Evolutionary conservation across 192 early-diverging fungal genomes (phyloP).

Genomic region (Globomyces pollinis-pini): DNA sequence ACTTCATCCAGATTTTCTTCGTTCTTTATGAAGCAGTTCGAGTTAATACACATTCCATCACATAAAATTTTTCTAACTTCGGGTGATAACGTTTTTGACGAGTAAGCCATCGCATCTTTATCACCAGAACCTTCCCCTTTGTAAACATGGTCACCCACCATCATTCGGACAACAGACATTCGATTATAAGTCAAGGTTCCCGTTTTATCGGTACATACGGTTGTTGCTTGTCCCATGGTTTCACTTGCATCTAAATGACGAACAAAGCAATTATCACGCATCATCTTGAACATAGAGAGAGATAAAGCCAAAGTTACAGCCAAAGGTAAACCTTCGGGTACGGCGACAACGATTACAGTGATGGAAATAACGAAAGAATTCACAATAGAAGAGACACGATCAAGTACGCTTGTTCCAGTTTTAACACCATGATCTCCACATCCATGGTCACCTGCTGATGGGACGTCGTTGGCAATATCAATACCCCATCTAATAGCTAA

Average conservation of each 20-base stretch:
- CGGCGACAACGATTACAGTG: constrained; percentile 56
- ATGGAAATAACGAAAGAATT: constrained; percentile 49
- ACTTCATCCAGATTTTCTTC: constrained; percentile 23
- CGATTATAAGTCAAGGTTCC: constrained; percentile 56
- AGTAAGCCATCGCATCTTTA: constrained; percentile 27
- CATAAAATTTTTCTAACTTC: constrained; percentile 25
- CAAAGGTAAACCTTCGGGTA: constrained; percentile 58
- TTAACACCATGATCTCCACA: constrained; percentile 11
- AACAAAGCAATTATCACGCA: constrained; percentile 56
- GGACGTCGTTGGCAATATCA: background rate
- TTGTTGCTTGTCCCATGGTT: constrained; percentile 58
- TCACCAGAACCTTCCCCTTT: constrained; percentile 52
- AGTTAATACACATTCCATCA: constrained; percentile 45
- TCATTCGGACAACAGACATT: constrained; percentile 50
- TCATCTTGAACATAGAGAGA: constrained; percentile 62
- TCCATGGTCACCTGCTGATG: background rate
- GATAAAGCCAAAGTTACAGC: constrained; percentile 54
- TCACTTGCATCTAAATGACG: constrained; percentile 54
- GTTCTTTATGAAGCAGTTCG: constrained; percentile 50
- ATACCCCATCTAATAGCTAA: constrained; percentile 47
- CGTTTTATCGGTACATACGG: constrained; percentile 58
- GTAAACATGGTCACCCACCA: constrained; percentile 33
- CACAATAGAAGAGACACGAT: constrained; percentile 28
- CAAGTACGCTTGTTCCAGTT: constrained; percentile 18
- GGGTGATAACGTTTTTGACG: constrained; percentile 21